Evolutionary conservation across 768 basidiomycete genomes (phyloP), one percentile per base, ranked within the genome.

Genomic region (Psilocybe sp.): DNA sequence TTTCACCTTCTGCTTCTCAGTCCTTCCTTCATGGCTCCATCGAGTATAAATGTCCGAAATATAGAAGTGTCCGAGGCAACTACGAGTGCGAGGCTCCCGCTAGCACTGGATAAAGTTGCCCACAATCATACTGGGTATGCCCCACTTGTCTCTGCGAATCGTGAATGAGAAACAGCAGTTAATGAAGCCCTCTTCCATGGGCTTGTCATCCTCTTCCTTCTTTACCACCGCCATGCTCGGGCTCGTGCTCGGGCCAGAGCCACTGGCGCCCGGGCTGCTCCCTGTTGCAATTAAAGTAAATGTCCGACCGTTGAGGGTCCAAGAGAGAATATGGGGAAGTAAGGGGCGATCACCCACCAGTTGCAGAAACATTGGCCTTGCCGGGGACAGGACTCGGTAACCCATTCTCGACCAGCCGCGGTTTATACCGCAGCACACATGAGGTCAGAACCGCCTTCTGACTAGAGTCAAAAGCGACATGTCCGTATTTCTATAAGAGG

Each of bases 371-470:
- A 7, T 28, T 47, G 5, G 59, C 58, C 49, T 64, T 64, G 49
- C 53, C 58, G 18, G 60, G 41, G 28, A 58, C 58, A n/a, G 65
- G 62, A 46, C 66, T 69, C 10, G 58, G 23, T 28, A 7, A 57
- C 12, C 70, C 54, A 18, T 59, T 67, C 1, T 70, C 60, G 44
- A 80, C 80, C 40, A 87, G 69, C 3, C 74, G 60, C 0, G 91
- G 90, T 60, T 88, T 91, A 63, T 80, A 90, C 13, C 89, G 82
- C 47, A 96, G 71, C 14, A 92, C 89, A 62, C 92, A 96, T 9
- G 91, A 92, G 18, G 93, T 96, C 19, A 96, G 80, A 13, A 95
- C 92, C 1, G 92, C 92, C 65, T 96, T 95, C 68, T 95, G 92
- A 2, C 75, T 79, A n/a, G 87, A 85, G 69, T 94, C 90, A 55